phyloP scores from a whole-genome alignment of 768 basidiomycete species.

The Boletus sp. region DNA sequence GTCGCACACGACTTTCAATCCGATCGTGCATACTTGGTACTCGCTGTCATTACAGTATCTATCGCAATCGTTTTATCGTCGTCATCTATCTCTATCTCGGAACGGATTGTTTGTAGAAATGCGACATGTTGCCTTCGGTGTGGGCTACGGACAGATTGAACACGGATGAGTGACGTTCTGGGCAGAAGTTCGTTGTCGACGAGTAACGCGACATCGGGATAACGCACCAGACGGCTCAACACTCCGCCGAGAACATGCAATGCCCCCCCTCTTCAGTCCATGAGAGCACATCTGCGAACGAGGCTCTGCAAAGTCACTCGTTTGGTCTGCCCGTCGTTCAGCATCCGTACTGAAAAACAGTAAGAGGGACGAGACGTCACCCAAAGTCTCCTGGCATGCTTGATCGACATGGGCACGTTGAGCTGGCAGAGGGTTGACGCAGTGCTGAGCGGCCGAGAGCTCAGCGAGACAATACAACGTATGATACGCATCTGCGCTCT shows the following conservation, averaged over 20 bases:
- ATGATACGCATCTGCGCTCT: constrained; percentile 87
- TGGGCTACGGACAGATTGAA: constrained; percentile 75
- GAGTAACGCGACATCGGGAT: not conserved
- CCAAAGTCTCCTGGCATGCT: constrained; percentile 4
- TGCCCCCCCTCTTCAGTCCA: constrained; percentile 66
- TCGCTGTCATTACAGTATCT: no score
- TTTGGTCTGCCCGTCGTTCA: constrained; percentile 27
- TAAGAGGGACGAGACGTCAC: not conserved
- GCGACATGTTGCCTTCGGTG: constrained; percentile 59
- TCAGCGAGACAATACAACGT: constrained; percentile 71
- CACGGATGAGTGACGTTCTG: constrained; percentile 80
- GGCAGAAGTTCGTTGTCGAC: no score
- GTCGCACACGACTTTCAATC: not conserved
- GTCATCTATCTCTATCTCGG: constrained; percentile 33
- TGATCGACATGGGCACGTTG: no score
- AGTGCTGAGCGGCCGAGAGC: no score
- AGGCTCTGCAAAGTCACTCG: constrained; percentile 3
- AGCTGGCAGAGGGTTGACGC: no score
- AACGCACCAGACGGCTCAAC: constrained; percentile 60
- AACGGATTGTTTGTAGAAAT: constrained; percentile 67
- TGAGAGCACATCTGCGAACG: constrained; percentile 43
- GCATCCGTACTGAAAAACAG: not conserved
- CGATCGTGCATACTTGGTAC: constrained; percentile 1
- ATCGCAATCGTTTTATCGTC: not conserved
- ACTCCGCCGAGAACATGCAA: constrained; percentile 55